These are phyloP conservation scores for Cordyceps farinosa DNA, from an alignment of 2,329 filamentous ascomycete genomes.

Conservation along the genomic window DNA sequence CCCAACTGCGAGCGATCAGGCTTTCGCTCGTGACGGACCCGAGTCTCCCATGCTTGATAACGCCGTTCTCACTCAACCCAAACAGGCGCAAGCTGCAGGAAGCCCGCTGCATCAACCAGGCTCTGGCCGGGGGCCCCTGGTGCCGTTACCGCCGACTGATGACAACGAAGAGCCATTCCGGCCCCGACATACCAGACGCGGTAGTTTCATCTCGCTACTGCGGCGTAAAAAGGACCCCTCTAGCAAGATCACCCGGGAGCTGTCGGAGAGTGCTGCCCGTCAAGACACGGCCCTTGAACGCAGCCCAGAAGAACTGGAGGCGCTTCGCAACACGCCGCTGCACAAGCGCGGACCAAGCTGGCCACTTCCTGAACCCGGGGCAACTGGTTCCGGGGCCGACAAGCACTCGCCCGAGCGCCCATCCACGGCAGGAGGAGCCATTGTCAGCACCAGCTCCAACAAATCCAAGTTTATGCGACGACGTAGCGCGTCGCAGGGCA, in stretches of 20 bases:
- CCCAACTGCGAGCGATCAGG: slow-evolving; percentile 21
- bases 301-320: slow-evolving; percentile 49
- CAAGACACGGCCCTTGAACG: slow-evolving; percentile 61
- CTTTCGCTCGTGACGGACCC: slow-evolving; percentile 49
- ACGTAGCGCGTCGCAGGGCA: slow-evolving; percentile 36
- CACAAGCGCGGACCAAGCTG: slow-evolving; percentile 32
- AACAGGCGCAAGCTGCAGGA: slow-evolving; percentile 9
- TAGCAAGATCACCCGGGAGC: slow-evolving; percentile 52
- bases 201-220: slow-evolving; percentile 57
- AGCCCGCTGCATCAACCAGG: slow-evolving; percentile 37
- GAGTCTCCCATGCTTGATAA: slow-evolving; percentile 56
- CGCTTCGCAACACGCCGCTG: slow-evolving; percentile 37
- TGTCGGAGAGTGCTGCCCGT: slow-evolving; percentile 55
- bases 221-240: slow-evolving; percentile 55
- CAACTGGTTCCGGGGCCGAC: slow-evolving; percentile 30
- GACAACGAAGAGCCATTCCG: slow-evolving; percentile 23
- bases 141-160: slow-evolving; percentile 23
- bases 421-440: slow-evolving; percentile 32
- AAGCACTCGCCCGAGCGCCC: slow-evolving; percentile 30
- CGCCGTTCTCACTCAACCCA: slow-evolving; percentile 41
- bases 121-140: slow-evolving; percentile 39
- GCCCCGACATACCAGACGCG: slow-evolving; percentile 37
- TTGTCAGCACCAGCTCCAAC: slow-evolving; percentile 20
- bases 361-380: slow-evolving; percentile 32
- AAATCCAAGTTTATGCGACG: slow-evolving; percentile 34